phyloP scores from a whole-genome alignment of 2,329 filamentous ascomycete genomes.

The Xylariomycetidae sp. region DNA sequence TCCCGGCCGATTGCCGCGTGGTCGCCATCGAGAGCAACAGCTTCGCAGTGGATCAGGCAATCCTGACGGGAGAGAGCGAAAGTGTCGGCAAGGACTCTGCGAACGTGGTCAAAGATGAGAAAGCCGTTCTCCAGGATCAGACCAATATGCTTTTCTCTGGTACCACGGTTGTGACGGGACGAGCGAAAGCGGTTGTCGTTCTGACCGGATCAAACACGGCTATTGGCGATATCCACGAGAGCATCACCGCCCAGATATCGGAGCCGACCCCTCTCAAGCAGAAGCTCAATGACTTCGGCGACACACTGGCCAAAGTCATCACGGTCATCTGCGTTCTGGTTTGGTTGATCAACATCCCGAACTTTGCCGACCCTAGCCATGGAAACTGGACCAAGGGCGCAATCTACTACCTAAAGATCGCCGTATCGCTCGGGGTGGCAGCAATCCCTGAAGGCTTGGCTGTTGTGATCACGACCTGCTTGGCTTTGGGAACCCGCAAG shows the following conservation, averaged over 20 bases:
- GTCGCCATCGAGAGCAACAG: conserved; percentile 92
- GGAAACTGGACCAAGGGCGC: conserved; percentile 94
- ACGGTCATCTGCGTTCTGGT: conserved; percentile 94
- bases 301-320: conserved; percentile 94
- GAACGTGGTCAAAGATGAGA: conserved; percentile 63
- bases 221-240: conserved; percentile 98
- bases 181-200: conserved; percentile 85
- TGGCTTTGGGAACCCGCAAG: conserved; percentile 92
- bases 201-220: conserved; percentile 85
- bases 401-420: conserved; percentile 99
- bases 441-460: conserved; percentile 96
- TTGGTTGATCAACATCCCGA: conserved; percentile 96
- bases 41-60: conserved; percentile 93
- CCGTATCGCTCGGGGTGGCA: conserved; percentile 93
- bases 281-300: conserved; percentile 97
- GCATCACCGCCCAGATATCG: conserved; percentile 95
- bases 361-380: conserved; percentile 92
- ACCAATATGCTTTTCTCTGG: conserved; percentile 97
- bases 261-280: conserved; percentile 96
- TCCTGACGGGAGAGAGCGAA: conserved; percentile 95
- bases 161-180: conserved; percentile 91
- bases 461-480: conserved; percentile 97
- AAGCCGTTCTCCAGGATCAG: conserved; percentile 95
- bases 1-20: conserved; percentile 90
- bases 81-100: conserved; percentile 81